These are phyloP conservation scores for Pichia heedii DNA, from an alignment of 805 yeast genomes.

Conservation along the genomic window DNA sequence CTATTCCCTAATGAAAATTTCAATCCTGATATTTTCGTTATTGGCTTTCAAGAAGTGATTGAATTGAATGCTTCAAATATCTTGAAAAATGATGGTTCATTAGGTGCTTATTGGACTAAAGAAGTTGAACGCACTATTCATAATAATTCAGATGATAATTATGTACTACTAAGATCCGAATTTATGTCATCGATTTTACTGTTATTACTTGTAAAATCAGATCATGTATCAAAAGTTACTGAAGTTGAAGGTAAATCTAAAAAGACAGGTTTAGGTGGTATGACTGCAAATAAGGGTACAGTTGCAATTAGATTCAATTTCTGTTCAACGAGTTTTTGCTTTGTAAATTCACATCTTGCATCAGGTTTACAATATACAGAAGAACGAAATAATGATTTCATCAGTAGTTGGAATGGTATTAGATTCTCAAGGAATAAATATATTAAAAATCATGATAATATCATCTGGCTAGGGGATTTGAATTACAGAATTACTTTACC, in stretches of 20 bases:
- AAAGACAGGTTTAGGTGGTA: conserved; percentile 94
- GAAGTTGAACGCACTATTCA: conserved; percentile 57
- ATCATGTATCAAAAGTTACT: conserved; percentile 43
- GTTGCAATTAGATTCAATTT: conserved; percentile 84
- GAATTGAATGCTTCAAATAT: conserved; percentile 90
- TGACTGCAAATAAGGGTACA: conserved; percentile 95
- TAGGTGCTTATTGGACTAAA: conserved; percentile 71
- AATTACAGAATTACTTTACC: conserved; percentile 70
- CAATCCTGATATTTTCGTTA: conserved; percentile 71
- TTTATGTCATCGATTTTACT: conserved; percentile 63
- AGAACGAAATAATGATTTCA: conserved; percentile 82
- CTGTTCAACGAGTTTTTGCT: conserved; percentile 72
- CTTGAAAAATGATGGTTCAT: conserved; percentile 73
- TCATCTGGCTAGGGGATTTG: conserved; percentile 92
- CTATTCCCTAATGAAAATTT: conserved; percentile 59
- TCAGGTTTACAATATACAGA: conserved; percentile 79
- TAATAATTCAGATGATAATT: conserved; percentile 29
- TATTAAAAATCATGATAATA: conserved; percentile 76
- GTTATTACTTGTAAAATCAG: conserved; percentile 51
- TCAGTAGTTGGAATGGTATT: conserved; percentile 64
- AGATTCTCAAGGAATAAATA: conserved; percentile 68
- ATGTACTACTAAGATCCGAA: conserved; percentile 63
- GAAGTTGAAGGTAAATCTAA: conserved; percentile 92
- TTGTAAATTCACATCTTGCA: conserved; percentile 86
- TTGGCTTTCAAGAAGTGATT: conserved; percentile 91